A percentile compares a stretch with the other conserved stretches of the same genome.
phyloP scores from a whole-genome alignment of 495 filamentous ascomycete genomes.

The Hypoxylon lienhwacheense region DNA sequence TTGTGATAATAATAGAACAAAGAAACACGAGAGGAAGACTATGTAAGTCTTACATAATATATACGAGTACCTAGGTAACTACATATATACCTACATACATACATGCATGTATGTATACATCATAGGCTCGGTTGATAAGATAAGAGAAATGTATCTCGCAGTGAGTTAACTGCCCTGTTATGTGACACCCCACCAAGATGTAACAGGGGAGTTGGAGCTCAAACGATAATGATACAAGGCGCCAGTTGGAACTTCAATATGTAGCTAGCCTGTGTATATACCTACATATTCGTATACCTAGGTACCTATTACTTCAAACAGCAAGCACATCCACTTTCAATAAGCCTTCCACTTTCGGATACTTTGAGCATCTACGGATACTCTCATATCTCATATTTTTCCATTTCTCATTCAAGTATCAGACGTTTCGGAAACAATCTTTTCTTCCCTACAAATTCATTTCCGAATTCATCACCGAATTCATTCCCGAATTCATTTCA shows the following conservation, averaged over 20 bases:
- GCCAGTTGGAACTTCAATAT: slow-evolving; percentile 21
- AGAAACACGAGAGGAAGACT: no score
- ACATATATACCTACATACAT: not conserved
- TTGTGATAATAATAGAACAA: no score
- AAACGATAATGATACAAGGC: slow-evolving; percentile 30
- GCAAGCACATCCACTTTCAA: no score
- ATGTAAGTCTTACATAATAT: not conserved
- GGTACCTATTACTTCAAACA: not conserved
- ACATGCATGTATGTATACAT: not conserved
- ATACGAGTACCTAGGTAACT: not conserved
- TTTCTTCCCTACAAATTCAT: no score
- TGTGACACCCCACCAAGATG: slow-evolving; percentile 4
- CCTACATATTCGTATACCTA: not conserved
- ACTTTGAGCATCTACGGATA: no score
- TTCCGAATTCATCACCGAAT: no score
- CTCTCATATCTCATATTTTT: no score
- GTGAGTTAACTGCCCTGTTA: slow-evolving; percentile 5
- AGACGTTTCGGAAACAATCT: no score
- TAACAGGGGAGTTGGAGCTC: slow-evolving; percentile 20
- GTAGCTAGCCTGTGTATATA: not conserved
- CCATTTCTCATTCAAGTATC: no score
- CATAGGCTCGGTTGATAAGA: slow-evolving; percentile 8
- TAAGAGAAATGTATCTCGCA: slow-evolving; percentile 2
- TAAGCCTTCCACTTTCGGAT: no score
- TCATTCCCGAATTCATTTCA: no score